Percentiles rank a stretch among this genome's conserved stretches.
phyloP scores from a whole-genome alignment of 345 rosid genomes.

The Murraya koenigii region DNA sequence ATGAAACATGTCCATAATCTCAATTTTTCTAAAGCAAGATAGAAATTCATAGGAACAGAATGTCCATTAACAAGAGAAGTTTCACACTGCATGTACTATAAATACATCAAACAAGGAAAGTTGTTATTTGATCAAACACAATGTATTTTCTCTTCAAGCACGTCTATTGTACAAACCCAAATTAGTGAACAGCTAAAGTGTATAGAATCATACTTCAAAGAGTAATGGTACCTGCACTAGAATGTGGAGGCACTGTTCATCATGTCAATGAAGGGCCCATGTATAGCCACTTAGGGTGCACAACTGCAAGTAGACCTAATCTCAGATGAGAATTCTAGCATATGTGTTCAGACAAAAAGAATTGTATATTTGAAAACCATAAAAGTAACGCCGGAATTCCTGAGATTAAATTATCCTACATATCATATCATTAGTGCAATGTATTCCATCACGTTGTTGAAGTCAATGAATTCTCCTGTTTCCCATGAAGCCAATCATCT shows the following conservation, averaged over 20 bases:
- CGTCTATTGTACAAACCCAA: not conserved
- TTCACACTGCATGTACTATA: not conserved
- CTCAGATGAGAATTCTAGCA: conserved; percentile 25
- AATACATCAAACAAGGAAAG: not conserved
- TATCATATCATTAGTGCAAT: conserved; percentile 21
- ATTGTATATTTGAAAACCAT: conserved; percentile 11
- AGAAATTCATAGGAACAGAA: not conserved
- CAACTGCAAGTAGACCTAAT: conserved; percentile 43
- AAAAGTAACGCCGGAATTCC: conserved; percentile 17
- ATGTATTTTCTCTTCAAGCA: conserved; percentile 14
- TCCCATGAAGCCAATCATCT: conserved; percentile 48
- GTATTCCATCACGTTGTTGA: conserved; percentile 16
- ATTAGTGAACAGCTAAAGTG: conserved; percentile 8
- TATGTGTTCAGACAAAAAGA: conserved; percentile 12
- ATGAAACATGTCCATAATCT: not conserved
- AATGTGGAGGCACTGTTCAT: conserved; percentile 55
- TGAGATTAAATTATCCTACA: conserved; percentile 16
- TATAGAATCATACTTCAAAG: conserved; percentile 23
- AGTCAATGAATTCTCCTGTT: conserved; percentile 20
- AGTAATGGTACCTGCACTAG: conserved; percentile 55
- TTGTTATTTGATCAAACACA: not conserved
- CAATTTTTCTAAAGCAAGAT: not conserved
- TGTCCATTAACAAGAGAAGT: not conserved
- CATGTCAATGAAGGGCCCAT: conserved; percentile 54
- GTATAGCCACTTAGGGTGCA: conserved; percentile 61